A percentile compares a stretch with the other conserved stretches of the same genome.
phyloP scores from a whole-genome alignment of 768 basidiomycete species.

The Boletus rubroflammeus region DNA sequence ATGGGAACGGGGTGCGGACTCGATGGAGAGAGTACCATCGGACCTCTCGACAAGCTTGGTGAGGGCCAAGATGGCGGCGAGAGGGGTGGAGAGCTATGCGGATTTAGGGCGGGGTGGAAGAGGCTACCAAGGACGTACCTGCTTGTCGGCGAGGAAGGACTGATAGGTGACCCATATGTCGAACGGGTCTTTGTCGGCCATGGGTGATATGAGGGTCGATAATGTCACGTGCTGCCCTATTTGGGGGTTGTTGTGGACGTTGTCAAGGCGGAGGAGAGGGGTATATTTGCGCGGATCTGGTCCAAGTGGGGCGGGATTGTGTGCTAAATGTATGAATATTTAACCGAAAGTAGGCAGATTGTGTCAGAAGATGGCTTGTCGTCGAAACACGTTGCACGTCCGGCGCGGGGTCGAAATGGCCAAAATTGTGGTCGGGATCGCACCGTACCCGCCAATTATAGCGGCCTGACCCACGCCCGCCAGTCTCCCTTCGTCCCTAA shows the following conservation, averaged over 20 bases:
- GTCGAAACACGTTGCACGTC: constrained; percentile 78
- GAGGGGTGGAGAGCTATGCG: constrained; percentile 67
- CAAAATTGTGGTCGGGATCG: constrained; percentile 50
- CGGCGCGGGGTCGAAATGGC: constrained; percentile 57
- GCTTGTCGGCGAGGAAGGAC: constrained; percentile 56
- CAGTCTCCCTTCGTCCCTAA: constrained; percentile 33
- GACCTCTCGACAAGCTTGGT: constrained; percentile 80
- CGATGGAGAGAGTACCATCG: constrained; percentile 50
- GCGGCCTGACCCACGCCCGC: constrained; percentile 42
- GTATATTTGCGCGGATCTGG: constrained; percentile 25
- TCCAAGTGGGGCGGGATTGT: constrained; percentile 5
- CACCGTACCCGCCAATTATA: constrained; percentile 52
- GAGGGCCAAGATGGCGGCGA: constrained; percentile 85
- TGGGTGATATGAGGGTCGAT: constrained; percentile 8
- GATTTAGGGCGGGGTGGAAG: neutral
- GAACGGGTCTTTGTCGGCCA: constrained; percentile 26
- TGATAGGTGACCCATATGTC: constrained; percentile 55
- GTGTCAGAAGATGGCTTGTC: constrained; percentile 37
- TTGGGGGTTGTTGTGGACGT: constrained; percentile 19
- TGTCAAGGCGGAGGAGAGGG: constrained; percentile 20
- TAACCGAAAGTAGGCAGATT: constrained; percentile 22
- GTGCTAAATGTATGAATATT: constrained; percentile 11
- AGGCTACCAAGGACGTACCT: constrained; percentile 44
- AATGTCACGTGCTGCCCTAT: constrained; percentile 21
- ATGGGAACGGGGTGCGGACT: neutral